Evolutionary conservation across 2,329 filamentous ascomycete genomes (phyloP).

Genomic region (Scytalidium sp.): DNA sequence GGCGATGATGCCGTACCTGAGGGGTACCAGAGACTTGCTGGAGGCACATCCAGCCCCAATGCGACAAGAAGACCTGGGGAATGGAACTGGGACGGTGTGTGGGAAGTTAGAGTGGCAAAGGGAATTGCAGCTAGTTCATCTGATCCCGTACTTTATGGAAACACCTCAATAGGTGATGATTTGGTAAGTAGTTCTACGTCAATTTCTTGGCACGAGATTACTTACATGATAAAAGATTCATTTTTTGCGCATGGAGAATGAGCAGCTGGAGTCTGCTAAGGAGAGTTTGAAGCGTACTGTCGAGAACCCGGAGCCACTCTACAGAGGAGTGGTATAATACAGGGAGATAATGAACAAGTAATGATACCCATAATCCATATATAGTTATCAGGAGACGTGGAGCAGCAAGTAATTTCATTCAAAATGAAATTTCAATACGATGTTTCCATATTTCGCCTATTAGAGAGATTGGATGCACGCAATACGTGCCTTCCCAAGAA

Average conservation of each 20-base stretch:
- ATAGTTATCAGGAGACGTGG: neutral
- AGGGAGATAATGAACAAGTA: neutral
- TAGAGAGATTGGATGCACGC: too few relatives aligned
- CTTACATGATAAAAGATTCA: constrained; percentile 49
- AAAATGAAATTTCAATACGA: neutral
- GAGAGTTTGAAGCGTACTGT: constrained; percentile 49
- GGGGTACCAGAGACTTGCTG: constrained; percentile 16
- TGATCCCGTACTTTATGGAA: constrained; percentile 76
- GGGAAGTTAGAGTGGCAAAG: constrained; percentile 84
- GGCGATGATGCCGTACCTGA: constrained; percentile 8
- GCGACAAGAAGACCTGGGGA: constrained; percentile 62
- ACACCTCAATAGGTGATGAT: constrained; percentile 60
- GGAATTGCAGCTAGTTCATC: constrained; percentile 74
- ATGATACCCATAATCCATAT: constrained; percentile 1
- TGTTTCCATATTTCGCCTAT: neutral
- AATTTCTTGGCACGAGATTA: constrained; percentile 1
- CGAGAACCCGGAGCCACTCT: constrained; percentile 34
- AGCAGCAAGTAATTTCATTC: neutral
- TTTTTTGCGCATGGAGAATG: constrained; percentile 63
- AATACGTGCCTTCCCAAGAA: neutral
- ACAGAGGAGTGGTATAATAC: constrained; percentile 17
- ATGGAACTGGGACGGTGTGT: constrained; percentile 98
- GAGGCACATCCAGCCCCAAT: constrained; percentile 12
- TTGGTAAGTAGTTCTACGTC: constrained; percentile 54
- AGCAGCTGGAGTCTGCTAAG: constrained; percentile 55